Evolutionary conservation across 768 basidiomycete genomes (phyloP), one percentile per base, ranked within the genome.

Genomic region (Naematelia aurantialba): DNA sequence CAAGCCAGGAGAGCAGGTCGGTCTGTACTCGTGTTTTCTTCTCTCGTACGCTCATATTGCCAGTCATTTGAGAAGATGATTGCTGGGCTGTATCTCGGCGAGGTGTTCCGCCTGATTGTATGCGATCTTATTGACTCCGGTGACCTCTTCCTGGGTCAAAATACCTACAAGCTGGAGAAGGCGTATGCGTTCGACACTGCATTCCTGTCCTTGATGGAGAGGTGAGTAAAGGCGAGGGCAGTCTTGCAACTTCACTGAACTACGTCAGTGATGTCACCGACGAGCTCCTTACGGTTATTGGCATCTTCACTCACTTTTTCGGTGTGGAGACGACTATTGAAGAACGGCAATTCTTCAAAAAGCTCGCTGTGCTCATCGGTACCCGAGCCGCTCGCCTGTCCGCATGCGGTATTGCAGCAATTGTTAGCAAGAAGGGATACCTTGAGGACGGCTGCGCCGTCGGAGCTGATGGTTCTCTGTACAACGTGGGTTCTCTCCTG

Each of bases 291-390:
- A 96, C 94, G 85, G 85, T 92, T 74, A 90, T 96, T 71, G 94
- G 94, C 48, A 91, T 99, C 69, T 97, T 99, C 80, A 85, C 88
- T 5, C 90, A 98, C 81, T 97, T 97, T 82, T 98, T 92, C 74
- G 89, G 89, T 39, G 81, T 98, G 45, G 93, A 97, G 79, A 97
- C 96, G 24, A 98, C 94, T 0, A 82, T 93, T 26, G 90, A 91
- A 5, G 94, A 99, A 78, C 87, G 94, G 24, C 89, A 94, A 73
- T 98, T 99, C 82, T 94, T 99, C 88, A 85, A 89, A 52, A 87
- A 89, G 1, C 85, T 98, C 34, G 90, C 94, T 1, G 87, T 87
- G 70, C 82, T 96, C 52, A 89, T 93, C 42, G 91, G 91, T 22
- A 83, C 87, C 27, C 86, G 94, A 21, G 90, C 94, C 0, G 96